Percentiles rank a stretch among this genome's conserved stretches.
Evolutionary conservation across 352 stramenopile species (phyloP).

Genomic region (Pythium rishiriense): DNA sequence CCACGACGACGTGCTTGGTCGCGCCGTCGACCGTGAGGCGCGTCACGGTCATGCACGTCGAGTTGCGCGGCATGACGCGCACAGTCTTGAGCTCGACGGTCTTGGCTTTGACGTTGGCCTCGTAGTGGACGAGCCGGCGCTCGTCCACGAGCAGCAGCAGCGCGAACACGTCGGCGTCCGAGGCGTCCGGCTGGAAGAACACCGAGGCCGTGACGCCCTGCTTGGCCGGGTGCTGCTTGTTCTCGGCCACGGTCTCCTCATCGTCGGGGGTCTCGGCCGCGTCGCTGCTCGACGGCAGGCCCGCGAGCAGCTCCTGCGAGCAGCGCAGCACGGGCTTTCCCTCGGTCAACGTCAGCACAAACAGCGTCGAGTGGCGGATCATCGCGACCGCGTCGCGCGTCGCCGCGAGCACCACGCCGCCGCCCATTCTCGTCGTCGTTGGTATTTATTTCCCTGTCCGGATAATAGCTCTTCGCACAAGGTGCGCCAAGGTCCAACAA

Average conservation of each 20-base stretch:
- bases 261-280: slow-evolving; percentile 2
- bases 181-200: slow-evolving; percentile 26
- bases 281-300: slow-evolving; percentile 8
- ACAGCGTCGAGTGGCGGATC: slow-evolving; percentile 60
- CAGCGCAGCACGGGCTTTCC: slow-evolving; percentile 15
- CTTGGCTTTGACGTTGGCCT: slow-evolving; percentile 44
- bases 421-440: slow-evolving; percentile 31
- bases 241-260: slow-evolving; percentile 12
- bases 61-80: slow-evolving; percentile 57
- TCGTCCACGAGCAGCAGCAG: slow-evolving; percentile 70
- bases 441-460: slow-evolving; percentile 17
- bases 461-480: background rate
- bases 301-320: slow-evolving; percentile 25
- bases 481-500: slow-evolving; percentile 14
- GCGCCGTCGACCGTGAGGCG: slow-evolving; percentile 30
- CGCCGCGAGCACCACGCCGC: slow-evolving; percentile 48
- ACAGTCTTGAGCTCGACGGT: slow-evolving; percentile 44
- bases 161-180: slow-evolving; percentile 36
- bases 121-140: slow-evolving; percentile 75
- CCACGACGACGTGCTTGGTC: slow-evolving; percentile 58
- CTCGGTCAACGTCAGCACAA: slow-evolving; percentile 39
- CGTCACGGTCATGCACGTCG: slow-evolving; percentile 63
- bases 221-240: slow-evolving; percentile 28
- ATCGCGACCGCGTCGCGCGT: slow-evolving; percentile 42
- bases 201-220: slow-evolving; percentile 25